Evolutionary conservation across 495 filamentous ascomycete genomes (phyloP).

Genomic region (Darksidea phi): DNA sequence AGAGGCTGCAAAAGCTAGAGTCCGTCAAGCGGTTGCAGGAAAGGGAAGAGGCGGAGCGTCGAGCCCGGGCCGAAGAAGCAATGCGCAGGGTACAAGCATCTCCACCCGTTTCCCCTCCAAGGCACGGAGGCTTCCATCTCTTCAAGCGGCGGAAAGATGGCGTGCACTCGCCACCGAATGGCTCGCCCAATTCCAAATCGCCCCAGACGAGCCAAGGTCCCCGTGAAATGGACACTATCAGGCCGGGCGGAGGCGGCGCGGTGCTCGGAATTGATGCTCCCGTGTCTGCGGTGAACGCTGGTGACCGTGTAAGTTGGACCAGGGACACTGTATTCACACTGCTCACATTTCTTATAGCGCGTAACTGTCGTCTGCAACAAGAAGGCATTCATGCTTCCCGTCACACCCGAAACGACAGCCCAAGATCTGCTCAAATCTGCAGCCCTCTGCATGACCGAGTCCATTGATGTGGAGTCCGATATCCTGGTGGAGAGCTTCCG

Average conservation of each 20-base stretch:
- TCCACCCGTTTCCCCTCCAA: slow-evolving; percentile 25
- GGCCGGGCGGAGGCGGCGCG: slow-evolving; percentile 48
- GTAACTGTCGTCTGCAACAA: slow-evolving; percentile 69
- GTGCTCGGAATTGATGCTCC: slow-evolving; percentile 75
- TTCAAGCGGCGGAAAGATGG: slow-evolving; percentile 28
- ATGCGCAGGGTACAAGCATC: slow-evolving; percentile 20
- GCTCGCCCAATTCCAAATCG: background rate
- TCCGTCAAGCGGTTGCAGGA: slow-evolving; percentile 7
- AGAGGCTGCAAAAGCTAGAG: slow-evolving; percentile 23
- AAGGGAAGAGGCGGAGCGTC: slow-evolving; percentile 27
- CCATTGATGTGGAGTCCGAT: slow-evolving; percentile 59
- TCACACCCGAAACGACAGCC: slow-evolving; percentile 73
- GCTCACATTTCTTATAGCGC: slow-evolving; percentile 41
- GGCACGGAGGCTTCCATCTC: slow-evolving; percentile 23
- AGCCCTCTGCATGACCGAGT: slow-evolving; percentile 52
- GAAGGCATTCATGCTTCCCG: slow-evolving; percentile 58
- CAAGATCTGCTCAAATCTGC: slow-evolving; percentile 67
- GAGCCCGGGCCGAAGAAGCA: slow-evolving; percentile 5
- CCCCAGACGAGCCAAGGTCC: slow-evolving; percentile 19
- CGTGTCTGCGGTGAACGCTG: slow-evolving; percentile 78
- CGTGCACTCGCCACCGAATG: slow-evolving; percentile 14
- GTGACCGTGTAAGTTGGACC: slow-evolving; percentile 58
- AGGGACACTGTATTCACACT: background rate
- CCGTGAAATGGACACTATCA: slow-evolving; percentile 34
- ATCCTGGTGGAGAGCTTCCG: slow-evolving; percentile 73